Evolutionary conservation across 768 basidiomycete species (phyloP), one percentile per base, ranked within the genome.

Genomic region (Botryobasidium botryosum): DNA sequence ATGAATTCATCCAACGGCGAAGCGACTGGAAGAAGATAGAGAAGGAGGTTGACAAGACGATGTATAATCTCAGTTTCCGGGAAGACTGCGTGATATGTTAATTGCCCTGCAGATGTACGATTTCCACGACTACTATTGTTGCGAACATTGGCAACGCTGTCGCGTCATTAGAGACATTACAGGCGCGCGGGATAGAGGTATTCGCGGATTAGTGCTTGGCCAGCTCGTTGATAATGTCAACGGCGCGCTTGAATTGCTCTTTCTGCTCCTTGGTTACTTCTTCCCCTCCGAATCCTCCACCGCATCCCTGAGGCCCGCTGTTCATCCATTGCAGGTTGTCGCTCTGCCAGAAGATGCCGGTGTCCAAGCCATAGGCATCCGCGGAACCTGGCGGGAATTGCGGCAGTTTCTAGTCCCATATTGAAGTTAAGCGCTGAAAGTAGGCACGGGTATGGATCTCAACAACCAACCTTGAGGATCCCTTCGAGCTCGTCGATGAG

Each of bases 21-120:
- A 82, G 85, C 5, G 92, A 99, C 59, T 97, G 92, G 92, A 92
- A 94, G 65, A 91, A 85, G 65, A 97, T 97, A 48, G 91, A 97
- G 60, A 92, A 87, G 62, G 78, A 74, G 23, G 94, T 97, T 40
- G 86, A 88, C 64, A 86, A 87, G 66, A 77, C 85, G 40, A 88
- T 90, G 85, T 90, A 88, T 62, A 87, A 82, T 60, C 61, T 90
- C 41, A 84, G 80, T 58, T 85, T 92, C 56, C 88, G 84, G 56
- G 90, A 94, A 58, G 90, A 94, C 57, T 94, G 90, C 66, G 55
- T 74, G 23, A 55, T 76, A 35, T 58, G 57, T 50, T 69, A 47
- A 56, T 23, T 15, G 10, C 21, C 8, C 13, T 40, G 38, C 38
- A n/a, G n/a, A n/a, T n/a, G n/a, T n/a, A n/a, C n/a, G n/a, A n/a